These are phyloP conservation scores for Pichia manshurica DNA, from an alignment of 805 yeast species.

Conservation along the genomic window DNA sequence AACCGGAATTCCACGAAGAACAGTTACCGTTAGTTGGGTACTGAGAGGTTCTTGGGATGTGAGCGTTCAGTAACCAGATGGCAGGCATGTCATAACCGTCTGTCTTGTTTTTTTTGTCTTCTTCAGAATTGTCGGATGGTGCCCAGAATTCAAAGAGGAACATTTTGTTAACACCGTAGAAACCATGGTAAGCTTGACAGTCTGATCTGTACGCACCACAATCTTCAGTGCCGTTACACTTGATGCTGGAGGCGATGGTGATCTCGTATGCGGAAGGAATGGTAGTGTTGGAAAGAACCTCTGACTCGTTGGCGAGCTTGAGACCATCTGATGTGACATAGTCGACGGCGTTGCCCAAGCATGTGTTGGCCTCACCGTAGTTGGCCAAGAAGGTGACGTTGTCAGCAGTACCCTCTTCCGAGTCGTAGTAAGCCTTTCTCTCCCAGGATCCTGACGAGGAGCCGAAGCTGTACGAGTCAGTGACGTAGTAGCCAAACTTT, in stretches of 20 bases:
- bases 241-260: slow-evolving; percentile 50
- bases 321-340: slow-evolving; percentile 57
- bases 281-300: slow-evolving; percentile 43
- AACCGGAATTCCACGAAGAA: slow-evolving; percentile 73
- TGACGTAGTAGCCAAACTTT: slow-evolving; percentile 57
- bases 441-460: slow-evolving; percentile 45
- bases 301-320: slow-evolving; percentile 38
- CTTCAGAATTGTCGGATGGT: slow-evolving; percentile 46
- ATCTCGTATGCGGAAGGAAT: slow-evolving; percentile 56
- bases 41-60: slow-evolving; percentile 69
- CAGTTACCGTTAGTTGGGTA: slow-evolving; percentile 57
- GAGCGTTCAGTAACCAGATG: slow-evolving; percentile 65
- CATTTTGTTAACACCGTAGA: slow-evolving; percentile 60
- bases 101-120: slow-evolving; percentile 29
- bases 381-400: slow-evolving; percentile 65
- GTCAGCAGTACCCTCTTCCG: slow-evolving; percentile 40
- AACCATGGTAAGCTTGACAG: slow-evolving; percentile 72
- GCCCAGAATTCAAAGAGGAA: slow-evolving; percentile 64
- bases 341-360: slow-evolving; percentile 64
- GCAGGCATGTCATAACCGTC: slow-evolving; percentile 61
- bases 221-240: slow-evolving; percentile 57
- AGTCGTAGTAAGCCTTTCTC: slow-evolving; percentile 56
- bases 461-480: slow-evolving; percentile 36
- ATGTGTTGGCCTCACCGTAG: slow-evolving; percentile 54
- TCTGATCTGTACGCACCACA: slow-evolving; percentile 77